Base-by-base conservation (phyloP, 768 basidiomycete genomes). In the Phylloporus sp. region DNA sequence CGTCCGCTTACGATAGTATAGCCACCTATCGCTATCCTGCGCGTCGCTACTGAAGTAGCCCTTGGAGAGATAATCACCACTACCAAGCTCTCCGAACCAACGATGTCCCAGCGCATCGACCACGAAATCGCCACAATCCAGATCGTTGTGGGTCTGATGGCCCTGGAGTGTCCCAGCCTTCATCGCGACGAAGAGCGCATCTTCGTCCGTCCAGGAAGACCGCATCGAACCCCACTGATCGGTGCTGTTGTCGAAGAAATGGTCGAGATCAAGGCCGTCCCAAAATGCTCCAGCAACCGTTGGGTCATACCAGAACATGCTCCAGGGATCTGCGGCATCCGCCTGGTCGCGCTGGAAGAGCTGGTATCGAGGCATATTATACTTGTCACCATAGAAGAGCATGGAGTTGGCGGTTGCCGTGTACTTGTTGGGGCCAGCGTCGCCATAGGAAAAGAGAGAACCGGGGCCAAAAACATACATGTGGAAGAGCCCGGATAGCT, bases 61-160 rank as follows among this genome's bases (percentile, higher is more conserved):
- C 2, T 67, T 60, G 3, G 90, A 72, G 29, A 78, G 65, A 64
- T 99, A 99, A 63, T 99, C 80, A 4, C 77, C 92, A 6, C 85
- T 89, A 5, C 96, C 95, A 37, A 92, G 79, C 59, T 97, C 95
- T 49, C 96, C 95, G 40, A 89, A 89, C 90, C 90, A 99, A 38
- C 94, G 87, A 22, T 83, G 79, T 43, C 95, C 94, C 58, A 95
- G 72, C 10, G 92, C 93, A 63, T 99, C 96, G 26, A 98, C 66
- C 32, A 98, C 93, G 58, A 97, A 99, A 69, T 94, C 91, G 53
- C 96, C 96, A 41, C 76, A 79, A 62, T 99, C 96, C 50, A 98
- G 78, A 62, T 97, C 92, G 57, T 91, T 91, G 68, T 96, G 94
- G 0, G 91, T 93, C 71, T 97, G 92, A 65, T 94, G 93, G 20